These are phyloP conservation scores for Graphilbum ipis-grandicollis DNA, from an alignment of 2,329 filamentous ascomycete genomes.

Conservation along the genomic window DNA sequence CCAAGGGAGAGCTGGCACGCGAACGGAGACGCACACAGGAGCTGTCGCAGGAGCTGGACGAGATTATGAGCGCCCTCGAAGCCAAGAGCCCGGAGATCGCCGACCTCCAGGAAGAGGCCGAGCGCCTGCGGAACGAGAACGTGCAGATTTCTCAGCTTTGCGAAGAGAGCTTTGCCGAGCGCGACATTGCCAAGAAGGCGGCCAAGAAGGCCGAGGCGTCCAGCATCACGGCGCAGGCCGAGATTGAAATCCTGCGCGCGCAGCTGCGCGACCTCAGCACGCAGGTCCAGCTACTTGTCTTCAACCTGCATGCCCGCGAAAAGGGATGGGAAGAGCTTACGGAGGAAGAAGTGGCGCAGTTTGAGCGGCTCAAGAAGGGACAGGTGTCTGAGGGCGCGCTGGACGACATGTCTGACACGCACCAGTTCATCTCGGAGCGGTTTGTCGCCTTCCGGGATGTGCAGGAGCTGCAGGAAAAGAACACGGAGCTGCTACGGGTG, in stretches of 20 bases:
- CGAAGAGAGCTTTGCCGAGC: slow-evolving; percentile 64
- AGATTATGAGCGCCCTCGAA: slow-evolving; percentile 73
- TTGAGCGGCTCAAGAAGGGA: slow-evolving; percentile 62
- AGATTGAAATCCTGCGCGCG: slow-evolving; percentile 64
- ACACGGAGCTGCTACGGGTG: slow-evolving; percentile 65
- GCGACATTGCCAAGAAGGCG: slow-evolving; percentile 62
- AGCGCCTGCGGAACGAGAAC: slow-evolving; percentile 63
- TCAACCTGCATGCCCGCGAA: slow-evolving; percentile 70
- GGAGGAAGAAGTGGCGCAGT: slow-evolving; percentile 53
- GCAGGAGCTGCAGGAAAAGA: slow-evolving; percentile 71
- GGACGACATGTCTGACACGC: slow-evolving; percentile 66
- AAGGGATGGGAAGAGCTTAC: slow-evolving; percentile 58
- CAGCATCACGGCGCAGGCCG: slow-evolving; percentile 43
- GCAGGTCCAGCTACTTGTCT: slow-evolving; percentile 78
- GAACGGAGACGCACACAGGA: slow-evolving; percentile 61
- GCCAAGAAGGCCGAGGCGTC: slow-evolving; percentile 64
- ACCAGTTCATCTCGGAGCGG: slow-evolving; percentile 75
- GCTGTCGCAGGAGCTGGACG: slow-evolving; percentile 61
- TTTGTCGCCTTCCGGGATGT: slow-evolving; percentile 83
- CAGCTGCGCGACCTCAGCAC: slow-evolving; percentile 80
- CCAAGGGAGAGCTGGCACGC: slow-evolving; percentile 54
- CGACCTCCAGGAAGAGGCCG: slow-evolving; percentile 66
- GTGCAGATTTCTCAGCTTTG: slow-evolving; percentile 72
- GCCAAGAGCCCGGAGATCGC: slow-evolving; percentile 76
- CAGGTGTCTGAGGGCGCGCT: slow-evolving; percentile 54